Base-by-base conservation (phyloP, 2,329 filamentous ascomycete species). In the Capronia epimyces region DNA sequence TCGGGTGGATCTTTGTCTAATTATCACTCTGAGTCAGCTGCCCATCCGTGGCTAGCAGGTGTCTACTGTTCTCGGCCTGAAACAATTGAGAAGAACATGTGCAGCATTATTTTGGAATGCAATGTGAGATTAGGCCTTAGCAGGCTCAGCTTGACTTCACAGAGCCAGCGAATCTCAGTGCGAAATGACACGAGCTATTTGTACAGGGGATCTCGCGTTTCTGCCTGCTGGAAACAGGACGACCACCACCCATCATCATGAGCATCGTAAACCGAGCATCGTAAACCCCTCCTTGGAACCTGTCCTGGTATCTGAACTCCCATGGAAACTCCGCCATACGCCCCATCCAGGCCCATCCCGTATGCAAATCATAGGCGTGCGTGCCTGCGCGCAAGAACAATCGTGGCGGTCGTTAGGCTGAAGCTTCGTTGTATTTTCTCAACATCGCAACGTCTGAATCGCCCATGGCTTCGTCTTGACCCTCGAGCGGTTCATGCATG, bases 391-490 rank as follows among this genome's bases (percentile, higher is more conserved):
- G 29, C n/a, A 12, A 25, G 15, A 5, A 16, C 39, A 25, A 16
- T 36, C 34, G 18, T 36, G 20, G 36, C 24, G 31, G 21, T 32
- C 29, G 29, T 48, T 34, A 53, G 13, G 43, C 40, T 15, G 22
- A 40, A 16, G 52, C 36, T 39, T 57, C 55, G 29, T 57, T 57
- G 43, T 54, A 57, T n/a, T 40, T 49, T 37, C 36, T 25, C 9
- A 57, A 46, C 43, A 57, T 50, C 32, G 55, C 55, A 21, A 57
- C 48, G 4, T 57, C 55, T 1, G 46, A 36, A 7, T 56, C 53
- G n/a, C 41, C 46, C 20, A 53, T n/a, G 16, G 43, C 44, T 9
- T 51, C 47, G 1, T 48, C 44, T 18, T 47, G 46, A 12, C 48
- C 40, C n/a, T 51, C 42, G 3, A 27, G 34, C 20, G 18, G 34